A percentile compares a stretch with the other conserved stretches of the same genome.
Evolutionary conservation across 306 rosid species (phyloP).

Genomic region (Cucumis hystrix): DNA sequence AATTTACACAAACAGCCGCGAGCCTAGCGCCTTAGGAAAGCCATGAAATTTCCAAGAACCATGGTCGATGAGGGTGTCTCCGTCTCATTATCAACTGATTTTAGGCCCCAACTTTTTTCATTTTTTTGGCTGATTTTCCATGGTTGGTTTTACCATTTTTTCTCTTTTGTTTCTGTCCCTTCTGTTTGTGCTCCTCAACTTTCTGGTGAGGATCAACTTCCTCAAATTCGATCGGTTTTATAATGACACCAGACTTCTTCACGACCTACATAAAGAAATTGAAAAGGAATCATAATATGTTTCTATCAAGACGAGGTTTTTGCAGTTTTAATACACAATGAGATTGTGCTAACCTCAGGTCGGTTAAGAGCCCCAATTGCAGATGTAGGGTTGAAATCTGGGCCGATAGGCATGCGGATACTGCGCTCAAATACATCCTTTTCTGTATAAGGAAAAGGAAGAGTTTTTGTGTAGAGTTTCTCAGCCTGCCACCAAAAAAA

Average conservation of each 20-base stretch:
- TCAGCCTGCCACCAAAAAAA: constrained; percentile 50
- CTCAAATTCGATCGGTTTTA: constrained; percentile 53
- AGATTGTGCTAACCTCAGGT: constrained; percentile 56
- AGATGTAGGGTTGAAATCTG: constrained; percentile 83
- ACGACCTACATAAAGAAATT: constrained; percentile 44
- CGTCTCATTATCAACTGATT: neutral
- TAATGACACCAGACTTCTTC: constrained; percentile 70
- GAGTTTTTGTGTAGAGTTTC: constrained; percentile 53
- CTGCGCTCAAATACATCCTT: constrained; percentile 69
- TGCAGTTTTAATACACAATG: constrained; percentile 7
- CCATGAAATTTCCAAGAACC: no score
- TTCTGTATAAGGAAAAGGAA: constrained; percentile 78
- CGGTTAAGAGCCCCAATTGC: constrained; percentile 58
- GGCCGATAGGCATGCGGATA: constrained; percentile 81
- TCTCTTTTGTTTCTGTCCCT: constrained; percentile 31
- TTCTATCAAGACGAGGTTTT: neutral
- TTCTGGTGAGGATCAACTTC: constrained; percentile 60
- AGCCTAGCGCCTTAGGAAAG: no score
- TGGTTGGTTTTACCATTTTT: constrained; percentile 22
- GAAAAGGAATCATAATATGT: neutral
- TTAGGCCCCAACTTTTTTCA: constrained; percentile 5
- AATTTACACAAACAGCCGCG: neutral
- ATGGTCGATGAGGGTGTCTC: no score
- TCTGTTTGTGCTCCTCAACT: constrained; percentile 16
- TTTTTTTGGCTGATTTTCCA: constrained; percentile 25